These are phyloP conservation scores for Metschnikowia continentalis DNA, from an alignment of 805 yeast genomes.

Conservation along the genomic window DNA sequence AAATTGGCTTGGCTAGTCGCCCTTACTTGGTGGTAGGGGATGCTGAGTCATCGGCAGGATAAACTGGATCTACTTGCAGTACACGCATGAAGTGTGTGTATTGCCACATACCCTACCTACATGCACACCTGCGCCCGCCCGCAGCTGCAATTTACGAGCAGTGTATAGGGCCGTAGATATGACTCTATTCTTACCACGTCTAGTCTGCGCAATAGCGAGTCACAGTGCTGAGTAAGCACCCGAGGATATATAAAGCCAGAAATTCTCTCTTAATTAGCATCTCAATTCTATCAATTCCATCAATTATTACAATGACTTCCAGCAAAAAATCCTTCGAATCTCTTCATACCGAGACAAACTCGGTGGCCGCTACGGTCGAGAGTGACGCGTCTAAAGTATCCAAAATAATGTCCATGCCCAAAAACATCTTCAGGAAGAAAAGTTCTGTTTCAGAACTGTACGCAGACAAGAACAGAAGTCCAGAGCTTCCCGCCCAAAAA, in stretches of 20 bases:
- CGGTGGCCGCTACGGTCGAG: constrained; percentile 8
- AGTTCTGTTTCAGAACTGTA: not conserved
- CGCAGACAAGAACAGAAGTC: not conserved
- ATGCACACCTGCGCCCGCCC: not conserved
- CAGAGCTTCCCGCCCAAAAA: not conserved
- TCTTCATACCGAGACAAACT: constrained; percentile 4
- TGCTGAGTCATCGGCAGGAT: not conserved
- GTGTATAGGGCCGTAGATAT: not conserved
- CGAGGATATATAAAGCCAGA: not conserved
- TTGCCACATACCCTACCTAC: not conserved
- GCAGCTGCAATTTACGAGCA: not conserved
- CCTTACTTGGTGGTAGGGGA: not conserved
- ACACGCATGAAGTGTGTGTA: not conserved
- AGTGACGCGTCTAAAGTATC: not conserved
- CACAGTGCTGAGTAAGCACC: not conserved
- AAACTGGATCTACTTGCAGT: not conserved
- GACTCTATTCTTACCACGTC: not conserved
- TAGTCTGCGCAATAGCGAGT: not conserved
- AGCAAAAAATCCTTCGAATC: constrained; percentile 12
- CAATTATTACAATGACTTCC: not conserved
- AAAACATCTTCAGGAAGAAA: constrained; percentile 1
- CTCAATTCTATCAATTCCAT: too few species aligned
- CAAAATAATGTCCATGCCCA: not conserved
- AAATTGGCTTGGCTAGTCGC: too few species aligned
- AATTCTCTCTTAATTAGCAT: not conserved